A percentile compares a stretch with the other conserved stretches of the same genome.
Evolutionary conservation across 2,329 filamentous ascomycete genomes (phyloP).

Genomic region (Aspergillus uvarum): DNA sequence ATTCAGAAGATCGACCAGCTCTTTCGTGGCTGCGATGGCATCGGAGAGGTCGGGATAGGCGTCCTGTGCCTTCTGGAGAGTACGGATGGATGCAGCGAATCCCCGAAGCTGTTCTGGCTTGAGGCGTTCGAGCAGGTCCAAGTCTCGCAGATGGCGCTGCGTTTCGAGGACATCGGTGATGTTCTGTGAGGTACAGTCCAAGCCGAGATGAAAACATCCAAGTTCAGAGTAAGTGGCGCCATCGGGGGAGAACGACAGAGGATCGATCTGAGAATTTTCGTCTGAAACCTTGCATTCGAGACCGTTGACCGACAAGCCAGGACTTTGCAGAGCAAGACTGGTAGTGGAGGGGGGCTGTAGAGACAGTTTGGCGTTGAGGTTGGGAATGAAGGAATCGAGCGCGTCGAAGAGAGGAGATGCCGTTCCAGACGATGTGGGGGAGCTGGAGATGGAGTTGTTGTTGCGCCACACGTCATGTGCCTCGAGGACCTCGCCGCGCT

Average conservation of each 20-base stretch:
- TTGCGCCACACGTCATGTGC: slow-evolving; percentile 36
- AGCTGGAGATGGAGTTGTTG: slow-evolving; percentile 16
- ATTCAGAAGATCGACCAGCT: slow-evolving; percentile 13
- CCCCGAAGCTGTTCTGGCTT: slow-evolving; percentile 18
- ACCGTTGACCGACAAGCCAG: slow-evolving; percentile 15
- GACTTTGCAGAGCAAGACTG: slow-evolving; percentile 2
- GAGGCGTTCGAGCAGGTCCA: slow-evolving; percentile 22
- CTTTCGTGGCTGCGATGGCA: neutral
- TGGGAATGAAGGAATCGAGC: slow-evolving; percentile 10
- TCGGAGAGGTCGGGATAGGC: neutral
- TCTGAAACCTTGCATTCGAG: slow-evolving; percentile 14
- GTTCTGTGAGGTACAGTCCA: slow-evolving; percentile 22
- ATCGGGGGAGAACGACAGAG: slow-evolving; percentile 21
- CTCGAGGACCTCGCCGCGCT: slow-evolving; percentile 35
- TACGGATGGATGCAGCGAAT: slow-evolving; percentile 20
- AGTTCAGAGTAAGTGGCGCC: slow-evolving; percentile 24
- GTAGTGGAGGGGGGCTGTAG: slow-evolving; percentile 1
- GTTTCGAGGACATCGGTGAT: slow-evolving; percentile 23
- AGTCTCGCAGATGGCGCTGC: slow-evolving; percentile 25
- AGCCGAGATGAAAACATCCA: slow-evolving; percentile 31
- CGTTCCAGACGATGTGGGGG: neutral
- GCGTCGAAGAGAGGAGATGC: slow-evolving; percentile 1
- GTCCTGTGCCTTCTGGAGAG: slow-evolving; percentile 10
- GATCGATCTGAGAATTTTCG: slow-evolving; percentile 19
- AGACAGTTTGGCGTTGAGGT: slow-evolving; percentile 7